These are phyloP conservation scores for Volutella citrinella DNA, from an alignment of 2,329 filamentous ascomycete genomes.

Conservation along the genomic window DNA sequence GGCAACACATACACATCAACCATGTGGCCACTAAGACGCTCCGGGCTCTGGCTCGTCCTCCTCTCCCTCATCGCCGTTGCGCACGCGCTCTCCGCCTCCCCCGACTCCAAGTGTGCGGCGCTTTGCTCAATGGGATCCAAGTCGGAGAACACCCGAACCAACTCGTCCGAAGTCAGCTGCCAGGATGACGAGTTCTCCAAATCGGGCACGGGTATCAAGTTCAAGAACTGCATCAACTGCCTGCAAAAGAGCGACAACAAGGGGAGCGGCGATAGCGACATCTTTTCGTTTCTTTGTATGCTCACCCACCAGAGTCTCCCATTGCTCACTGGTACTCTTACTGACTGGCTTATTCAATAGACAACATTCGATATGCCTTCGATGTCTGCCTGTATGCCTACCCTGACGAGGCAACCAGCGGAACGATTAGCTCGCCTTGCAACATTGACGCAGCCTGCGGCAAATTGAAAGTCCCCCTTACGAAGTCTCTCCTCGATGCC, in stretches of 20 bases:
- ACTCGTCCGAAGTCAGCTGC: constrained; percentile 45
- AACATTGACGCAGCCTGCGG: constrained; percentile 39
- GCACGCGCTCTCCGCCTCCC: constrained; percentile 43
- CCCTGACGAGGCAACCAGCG: constrained; percentile 28
- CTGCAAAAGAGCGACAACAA: constrained; percentile 40
- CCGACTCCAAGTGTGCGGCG: constrained; percentile 48
- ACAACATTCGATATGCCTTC: constrained; percentile 48
- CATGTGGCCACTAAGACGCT: too few species aligned
- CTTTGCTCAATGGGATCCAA: constrained; percentile 42
- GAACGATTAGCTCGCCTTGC: constrained; percentile 39
- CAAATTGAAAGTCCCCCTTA: constrained; percentile 37
- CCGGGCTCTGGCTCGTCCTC: constrained; percentile 3
- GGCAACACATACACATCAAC: too few species aligned
- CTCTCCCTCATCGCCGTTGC: constrained; percentile 4
- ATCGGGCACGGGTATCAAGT: constrained; percentile 40
- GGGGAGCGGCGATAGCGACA: constrained; percentile 10
- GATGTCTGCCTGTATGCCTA: constrained; percentile 43
- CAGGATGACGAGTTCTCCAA: constrained; percentile 38
- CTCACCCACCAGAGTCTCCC: too few species aligned
- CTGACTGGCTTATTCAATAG: too few species aligned
- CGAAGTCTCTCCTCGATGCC: constrained; percentile 18
- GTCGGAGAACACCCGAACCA: constrained; percentile 38
- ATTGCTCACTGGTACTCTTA: too few species aligned
- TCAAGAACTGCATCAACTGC: constrained; percentile 45
- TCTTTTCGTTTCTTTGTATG: constrained; percentile 48